These are phyloP conservation scores for Alternaria panax DNA, from an alignment of 2,329 filamentous ascomycete genomes.

Conservation along the genomic window DNA sequence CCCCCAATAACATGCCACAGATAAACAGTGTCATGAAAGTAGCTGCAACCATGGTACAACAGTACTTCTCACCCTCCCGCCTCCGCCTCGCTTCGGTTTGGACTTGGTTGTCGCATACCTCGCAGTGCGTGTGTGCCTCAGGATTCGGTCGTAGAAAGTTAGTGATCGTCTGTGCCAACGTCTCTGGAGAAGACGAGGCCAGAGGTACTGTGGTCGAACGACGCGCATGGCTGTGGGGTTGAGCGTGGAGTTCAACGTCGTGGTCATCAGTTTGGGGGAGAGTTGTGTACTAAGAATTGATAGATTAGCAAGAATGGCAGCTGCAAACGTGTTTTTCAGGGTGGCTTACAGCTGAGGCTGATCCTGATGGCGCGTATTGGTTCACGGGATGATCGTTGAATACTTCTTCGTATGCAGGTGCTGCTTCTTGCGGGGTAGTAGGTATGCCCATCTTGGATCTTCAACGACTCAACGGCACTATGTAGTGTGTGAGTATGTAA, in stretches of 20 bases:
- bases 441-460: conserved; percentile 28
- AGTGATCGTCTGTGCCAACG: conserved; percentile 34
- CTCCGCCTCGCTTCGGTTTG: conserved; percentile 26
- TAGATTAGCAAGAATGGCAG: not conserved
- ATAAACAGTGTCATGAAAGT: conserved; percentile 28
- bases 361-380: conserved; percentile 23
- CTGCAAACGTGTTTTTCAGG: not conserved
- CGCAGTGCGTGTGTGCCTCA: conserved; percentile 35
- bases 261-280: conserved; percentile 35
- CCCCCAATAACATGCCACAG: conserved; percentile 30
- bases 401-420: conserved; percentile 41
- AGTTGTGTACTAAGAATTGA: conserved; percentile 30
- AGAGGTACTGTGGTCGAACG: conserved; percentile 1
- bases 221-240: conserved; percentile 15
- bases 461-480: not conserved
- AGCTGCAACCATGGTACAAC: conserved; percentile 34
- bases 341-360: conserved; percentile 25
- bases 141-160: conserved; percentile 32
- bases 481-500: not conserved
- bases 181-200: conserved; percentile 16
- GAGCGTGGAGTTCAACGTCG: conserved; percentile 31
- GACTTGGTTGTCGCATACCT: conserved; percentile 35
- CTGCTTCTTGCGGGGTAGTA: conserved; percentile 26
- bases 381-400: conserved; percentile 35
- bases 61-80: conserved; percentile 29